Evolutionary conservation across 495 filamentous ascomycete species (phyloP), one percentile per base, ranked within the genome.

Genomic region (Podospora appendiculata): DNA sequence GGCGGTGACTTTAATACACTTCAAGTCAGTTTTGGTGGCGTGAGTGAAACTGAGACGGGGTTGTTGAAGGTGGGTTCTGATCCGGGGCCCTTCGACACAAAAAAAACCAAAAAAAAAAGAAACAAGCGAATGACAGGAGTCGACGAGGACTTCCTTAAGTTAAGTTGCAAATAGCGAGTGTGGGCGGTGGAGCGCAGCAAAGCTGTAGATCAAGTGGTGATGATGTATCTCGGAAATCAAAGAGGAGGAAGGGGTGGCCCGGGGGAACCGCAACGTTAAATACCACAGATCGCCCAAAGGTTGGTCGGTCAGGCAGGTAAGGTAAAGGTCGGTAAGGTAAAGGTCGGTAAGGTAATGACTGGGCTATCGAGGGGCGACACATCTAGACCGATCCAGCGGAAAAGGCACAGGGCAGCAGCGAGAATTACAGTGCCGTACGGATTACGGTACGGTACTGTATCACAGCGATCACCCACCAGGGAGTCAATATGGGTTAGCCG

Each of bases 71-170:
- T 25, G 25, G 25, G 25, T 25, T 25, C 25, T 25, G 36, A 13
- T 13, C 36, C 36, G 36, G 8, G 36, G 36, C 13, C 36, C 10
- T 38, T 10, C 36, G 36, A 38, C 36, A 38, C 63, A 65, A 67
- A 67, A 60, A 63, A 69, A 64, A 64, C 59, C 66, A 69, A 67
- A 65, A 67, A 62, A 68, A 74, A 67, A 62, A 58, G 57, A 71
- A 64, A 67, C 55, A 75, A 80, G 77, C 76, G 76, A 81, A 75
- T 78, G 78, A 79, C 75, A 79, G 78, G 78, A 81, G 77, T 70
- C 78, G 65, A 75, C 78, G 77, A 81, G 78, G 78, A 77, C 76
- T 79, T 80, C 78, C 78, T 77, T 61, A 58, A 61, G 43, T 25
- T 56, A 58, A 46, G 56, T 61, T 69, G 64, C 62, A 58, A 66